phyloP scores from a whole-genome alignment of 257 asterid species.

The Handroanthus guayacan region DNA sequence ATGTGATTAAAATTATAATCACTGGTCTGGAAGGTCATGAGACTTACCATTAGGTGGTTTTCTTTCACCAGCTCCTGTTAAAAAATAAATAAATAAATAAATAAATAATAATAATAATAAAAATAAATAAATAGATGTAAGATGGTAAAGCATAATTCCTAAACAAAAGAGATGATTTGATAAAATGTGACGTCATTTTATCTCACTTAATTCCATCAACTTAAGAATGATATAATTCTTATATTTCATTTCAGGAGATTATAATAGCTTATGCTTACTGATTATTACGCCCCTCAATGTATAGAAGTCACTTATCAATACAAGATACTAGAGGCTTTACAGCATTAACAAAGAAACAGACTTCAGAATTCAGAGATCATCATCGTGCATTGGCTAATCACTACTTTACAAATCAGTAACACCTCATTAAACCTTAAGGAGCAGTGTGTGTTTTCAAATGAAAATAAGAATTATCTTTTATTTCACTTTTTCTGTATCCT shows the following conservation, averaged over 20 bases:
- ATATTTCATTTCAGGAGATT: slow-evolving; percentile 18
- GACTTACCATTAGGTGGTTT: slow-evolving; percentile 51
- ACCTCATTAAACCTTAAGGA: slow-evolving; percentile 17
- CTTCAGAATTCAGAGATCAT: slow-evolving; percentile 21
- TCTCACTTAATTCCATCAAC: slow-evolving; percentile 8
- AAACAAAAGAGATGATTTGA: slow-evolving; percentile 8
- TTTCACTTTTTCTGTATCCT: slow-evolving; percentile 2
- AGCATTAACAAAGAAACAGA: slow-evolving; percentile 29
- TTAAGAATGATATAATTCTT: slow-evolving; percentile 16
- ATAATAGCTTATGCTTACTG: slow-evolving; percentile 19
- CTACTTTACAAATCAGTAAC: not conserved
- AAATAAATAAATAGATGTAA: slow-evolving; percentile 36
- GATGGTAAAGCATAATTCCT: slow-evolving; percentile 31
- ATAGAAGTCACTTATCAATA: slow-evolving; percentile 3
- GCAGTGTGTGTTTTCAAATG: slow-evolving; percentile 25
- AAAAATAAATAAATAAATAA: no score
- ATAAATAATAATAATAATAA: no score
- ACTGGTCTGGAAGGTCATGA: slow-evolving; percentile 32
- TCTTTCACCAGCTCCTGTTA: slow-evolving; percentile 55
- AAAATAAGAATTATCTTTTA: not conserved
- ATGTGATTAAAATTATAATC: slow-evolving; percentile 15
- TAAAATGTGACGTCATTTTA: slow-evolving; percentile 9
- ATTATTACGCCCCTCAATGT: slow-evolving; percentile 1
- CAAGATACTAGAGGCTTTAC: slow-evolving; percentile 11
- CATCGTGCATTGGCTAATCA: slow-evolving; percentile 21